Evolutionary conservation across 495 filamentous ascomycete genomes (phyloP).

Genomic region (Xylaria flabelliformis): DNA sequence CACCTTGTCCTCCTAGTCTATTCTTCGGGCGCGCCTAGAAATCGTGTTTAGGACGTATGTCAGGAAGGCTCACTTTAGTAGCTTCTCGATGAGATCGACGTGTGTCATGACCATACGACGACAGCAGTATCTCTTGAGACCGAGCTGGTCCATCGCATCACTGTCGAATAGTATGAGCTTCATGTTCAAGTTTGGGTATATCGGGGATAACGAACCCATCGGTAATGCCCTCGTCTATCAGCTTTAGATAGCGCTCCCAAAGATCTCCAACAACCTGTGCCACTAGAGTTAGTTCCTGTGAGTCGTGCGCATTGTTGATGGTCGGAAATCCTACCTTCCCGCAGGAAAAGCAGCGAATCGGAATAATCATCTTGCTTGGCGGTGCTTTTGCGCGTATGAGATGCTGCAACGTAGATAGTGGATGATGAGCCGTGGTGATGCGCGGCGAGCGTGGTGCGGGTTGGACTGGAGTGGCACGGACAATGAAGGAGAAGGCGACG

Average conservation of each 20-base stretch:
- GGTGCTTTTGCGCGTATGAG: background rate
- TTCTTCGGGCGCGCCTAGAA: background rate
- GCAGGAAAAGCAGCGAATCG: constrained; percentile 97
- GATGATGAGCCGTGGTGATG: background rate
- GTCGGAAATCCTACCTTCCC: constrained; percentile 75
- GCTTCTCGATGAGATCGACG: constrained; percentile 97
- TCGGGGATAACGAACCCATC: constrained; percentile 69
- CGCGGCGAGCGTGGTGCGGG: background rate
- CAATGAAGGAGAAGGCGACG: background rate
- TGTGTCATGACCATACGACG: constrained; percentile 99
- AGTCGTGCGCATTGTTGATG: constrained; percentile 1
- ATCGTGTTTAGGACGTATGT: background rate
- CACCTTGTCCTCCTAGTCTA: background rate
- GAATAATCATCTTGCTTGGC: constrained; percentile 85
- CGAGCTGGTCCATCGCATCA: constrained; percentile 91
- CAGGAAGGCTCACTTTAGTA: constrained; percentile 74
- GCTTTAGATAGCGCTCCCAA: constrained; percentile 90
- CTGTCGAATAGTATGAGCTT: constrained; percentile 50
- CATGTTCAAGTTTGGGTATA: background rate
- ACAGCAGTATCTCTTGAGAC: constrained; percentile 95
- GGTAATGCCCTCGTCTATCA: constrained; percentile 75
- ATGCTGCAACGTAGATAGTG: constrained; percentile 1
- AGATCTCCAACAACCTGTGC: constrained; percentile 90
- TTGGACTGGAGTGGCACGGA: background rate
- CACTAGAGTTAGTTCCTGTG: constrained; percentile 24